A percentile compares a stretch with the other conserved stretches of the same genome.
phyloP scores from a whole-genome alignment of 306 rosid genomes.

The Dalbergia oliveri region DNA sequence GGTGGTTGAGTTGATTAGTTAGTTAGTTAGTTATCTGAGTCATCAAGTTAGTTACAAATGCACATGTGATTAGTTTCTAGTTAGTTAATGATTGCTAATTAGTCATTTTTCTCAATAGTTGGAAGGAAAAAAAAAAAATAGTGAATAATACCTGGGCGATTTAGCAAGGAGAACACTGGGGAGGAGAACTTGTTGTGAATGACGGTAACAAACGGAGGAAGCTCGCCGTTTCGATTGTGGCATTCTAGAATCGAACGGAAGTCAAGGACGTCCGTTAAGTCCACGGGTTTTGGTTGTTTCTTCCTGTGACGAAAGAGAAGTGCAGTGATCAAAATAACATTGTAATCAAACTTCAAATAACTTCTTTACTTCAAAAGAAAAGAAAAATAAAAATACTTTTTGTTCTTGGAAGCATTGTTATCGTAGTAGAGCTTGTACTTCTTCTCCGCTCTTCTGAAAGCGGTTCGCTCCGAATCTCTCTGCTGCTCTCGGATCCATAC shows the following conservation, averaged over 20 bases:
- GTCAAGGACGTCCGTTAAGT: slow-evolving; percentile 83
- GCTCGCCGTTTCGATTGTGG: slow-evolving; percentile 49
- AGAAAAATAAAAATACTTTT: slow-evolving; percentile 60
- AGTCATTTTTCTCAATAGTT: background rate
- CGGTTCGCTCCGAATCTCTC: slow-evolving; percentile 81
- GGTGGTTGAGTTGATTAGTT: slow-evolving; percentile 11
- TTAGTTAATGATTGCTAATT: background rate
- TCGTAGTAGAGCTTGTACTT: slow-evolving; percentile 90
- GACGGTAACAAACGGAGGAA: slow-evolving; percentile 62
- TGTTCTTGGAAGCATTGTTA: slow-evolving; percentile 64
- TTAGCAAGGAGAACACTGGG: slow-evolving; percentile 74
- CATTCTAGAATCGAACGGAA: slow-evolving; percentile 71
- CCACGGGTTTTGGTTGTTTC: slow-evolving; percentile 73
- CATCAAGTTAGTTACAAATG: slow-evolving; percentile 9
- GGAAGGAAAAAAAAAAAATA: background rate
- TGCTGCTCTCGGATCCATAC: slow-evolving; percentile 70
- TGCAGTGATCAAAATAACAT: background rate
- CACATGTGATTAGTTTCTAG: background rate
- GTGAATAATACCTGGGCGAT: slow-evolving; percentile 67
- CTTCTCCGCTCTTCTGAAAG: slow-evolving; percentile 93
- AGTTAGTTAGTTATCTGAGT: background rate
- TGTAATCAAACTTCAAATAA: slow-evolving; percentile 4
- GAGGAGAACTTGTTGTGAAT: slow-evolving; percentile 48
- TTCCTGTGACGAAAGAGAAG: slow-evolving; percentile 57
- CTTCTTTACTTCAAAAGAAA: background rate